Conservation (phyloP, 78 protist genomes). For the Pigoraptor vietnamica region DNA sequence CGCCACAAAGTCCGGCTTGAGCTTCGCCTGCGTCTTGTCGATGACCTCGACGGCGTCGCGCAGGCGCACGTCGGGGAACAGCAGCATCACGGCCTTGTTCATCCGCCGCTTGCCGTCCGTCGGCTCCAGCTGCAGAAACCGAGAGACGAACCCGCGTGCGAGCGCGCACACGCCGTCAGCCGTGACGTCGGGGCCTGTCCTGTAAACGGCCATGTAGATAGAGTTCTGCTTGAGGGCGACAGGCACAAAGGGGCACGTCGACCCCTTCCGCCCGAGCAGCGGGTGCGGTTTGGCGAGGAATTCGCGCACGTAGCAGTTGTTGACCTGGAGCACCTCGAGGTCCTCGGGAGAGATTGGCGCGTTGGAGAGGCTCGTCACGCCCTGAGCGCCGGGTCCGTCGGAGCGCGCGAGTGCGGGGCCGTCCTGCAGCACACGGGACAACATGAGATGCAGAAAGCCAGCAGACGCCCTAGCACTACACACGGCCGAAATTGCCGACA, state of each 20-base stretch:
- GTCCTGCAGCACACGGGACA: not conserved
- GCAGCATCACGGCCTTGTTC: constrained; percentile 12
- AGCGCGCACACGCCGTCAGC: not conserved
- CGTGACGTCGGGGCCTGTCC: not conserved
- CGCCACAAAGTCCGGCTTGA: not conserved
- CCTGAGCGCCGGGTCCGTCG: not conserved
- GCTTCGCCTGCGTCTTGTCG: not conserved
- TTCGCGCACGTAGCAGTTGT: constrained; percentile 1
- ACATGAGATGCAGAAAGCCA: not conserved
- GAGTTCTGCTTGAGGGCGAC: not conserved
- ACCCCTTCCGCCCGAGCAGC: constrained; percentile 22
- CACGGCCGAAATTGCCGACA: not conserved
- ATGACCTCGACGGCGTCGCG: not conserved
- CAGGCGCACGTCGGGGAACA: constrained; percentile 17
- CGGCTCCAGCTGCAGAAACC: not conserved
- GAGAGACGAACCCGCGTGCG: not conserved
- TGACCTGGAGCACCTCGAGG: not conserved
- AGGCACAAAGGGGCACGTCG: constrained; percentile 33
- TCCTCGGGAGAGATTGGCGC: not conserved
- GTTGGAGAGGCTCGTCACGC: not conserved
- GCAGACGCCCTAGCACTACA: not conserved
- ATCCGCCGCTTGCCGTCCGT: not conserved
- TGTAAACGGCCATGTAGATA: not conserved
- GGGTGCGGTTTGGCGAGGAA: constrained; percentile 30
- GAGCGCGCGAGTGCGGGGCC: not conserved